phyloP scores from a whole-genome alignment of 805 yeast genomes.

The Pichia exigua region DNA sequence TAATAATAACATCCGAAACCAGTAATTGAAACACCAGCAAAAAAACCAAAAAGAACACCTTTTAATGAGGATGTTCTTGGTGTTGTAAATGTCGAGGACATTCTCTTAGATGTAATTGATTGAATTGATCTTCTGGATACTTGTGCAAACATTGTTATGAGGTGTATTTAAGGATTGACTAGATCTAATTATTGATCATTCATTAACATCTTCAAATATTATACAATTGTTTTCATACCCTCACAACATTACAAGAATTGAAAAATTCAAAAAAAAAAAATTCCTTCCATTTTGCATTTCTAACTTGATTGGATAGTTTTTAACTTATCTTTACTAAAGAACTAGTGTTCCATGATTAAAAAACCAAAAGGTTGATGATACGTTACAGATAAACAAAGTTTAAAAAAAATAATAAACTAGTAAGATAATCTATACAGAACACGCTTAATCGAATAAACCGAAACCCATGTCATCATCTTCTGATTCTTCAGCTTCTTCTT shows the following conservation, averaged over 20 bases:
- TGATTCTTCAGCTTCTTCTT: slow-evolving; percentile 61
- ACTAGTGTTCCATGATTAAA: neutral
- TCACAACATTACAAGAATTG: neutral
- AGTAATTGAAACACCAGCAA: slow-evolving; percentile 66
- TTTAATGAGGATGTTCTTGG: slow-evolving; percentile 20
- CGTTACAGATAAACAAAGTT: neutral
- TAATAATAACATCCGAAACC: slow-evolving; percentile 74
- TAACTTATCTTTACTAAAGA: neutral
- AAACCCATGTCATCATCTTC: slow-evolving; percentile 81
- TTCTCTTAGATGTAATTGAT: slow-evolving; percentile 4
- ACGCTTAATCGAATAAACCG: slow-evolving; percentile 91
- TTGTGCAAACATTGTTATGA: slow-evolving; percentile 15
- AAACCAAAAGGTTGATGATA: neutral
- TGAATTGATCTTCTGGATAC: slow-evolving; percentile 11
- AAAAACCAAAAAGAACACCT: slow-evolving; percentile 62
- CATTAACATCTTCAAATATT: neutral
- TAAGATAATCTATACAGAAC: slow-evolving; percentile 1
- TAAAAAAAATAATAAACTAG: neutral
- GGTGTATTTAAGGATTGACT: neutral
- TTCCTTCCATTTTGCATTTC: neutral
- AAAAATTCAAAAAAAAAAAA: neutral
- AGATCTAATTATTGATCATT: neutral
- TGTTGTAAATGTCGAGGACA: slow-evolving; percentile 7
- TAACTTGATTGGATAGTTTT: neutral
- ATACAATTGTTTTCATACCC: neutral